Base-by-base conservation (phyloP, 768 basidiomycete species). In the Pleurotus ostreatus region DNA sequence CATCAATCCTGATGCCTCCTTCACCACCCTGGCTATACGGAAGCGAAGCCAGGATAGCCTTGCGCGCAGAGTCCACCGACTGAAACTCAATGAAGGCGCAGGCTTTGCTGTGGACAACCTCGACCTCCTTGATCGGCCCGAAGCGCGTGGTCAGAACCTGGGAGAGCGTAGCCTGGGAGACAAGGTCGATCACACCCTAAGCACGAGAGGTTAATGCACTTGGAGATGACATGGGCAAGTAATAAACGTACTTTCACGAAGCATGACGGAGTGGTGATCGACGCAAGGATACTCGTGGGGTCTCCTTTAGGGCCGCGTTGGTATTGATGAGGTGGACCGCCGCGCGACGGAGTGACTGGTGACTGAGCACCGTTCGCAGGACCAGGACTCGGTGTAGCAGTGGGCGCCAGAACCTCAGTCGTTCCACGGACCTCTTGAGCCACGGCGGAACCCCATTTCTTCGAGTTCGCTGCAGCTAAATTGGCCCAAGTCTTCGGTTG, bases 1-100 rank as follows among this genome's bases (percentile, higher is more conserved):
- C 77, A 47, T 89, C 88, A 51, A 96, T 70, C 66, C 82, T 85
- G 59, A 98, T 79, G 12, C 94, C 95, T 55, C 94, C 94, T 60
- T 95, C 92, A 38, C 94, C 95, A 57, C 94, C 94, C 61, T 86
- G 84, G 40, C 65, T 58, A 26, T 72, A 68, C 1, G 85, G 80
- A 48, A 97, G 69, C 37, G 84, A 88, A 2, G 88, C 79, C 23
- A 81, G 72, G 66, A 99, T 96, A 2, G 96, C 96, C 44, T 85
- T 82, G 63, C 84, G 80, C n/a, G 96, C 96, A 38, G 83, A 73
- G 1, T 95, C 94, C 57, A 95, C 69, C 1, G 74, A 73, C 20
- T 66, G 68, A 75, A 95, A 98, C 71, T 98, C 96, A 64, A 97
- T 77, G 82, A 98, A 98, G 0, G 94, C 95, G 66, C 95, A 98